These are phyloP conservation scores for Fusarium hainanense DNA, from an alignment of 2,329 filamentous ascomycete species.

Conservation along the genomic window DNA sequence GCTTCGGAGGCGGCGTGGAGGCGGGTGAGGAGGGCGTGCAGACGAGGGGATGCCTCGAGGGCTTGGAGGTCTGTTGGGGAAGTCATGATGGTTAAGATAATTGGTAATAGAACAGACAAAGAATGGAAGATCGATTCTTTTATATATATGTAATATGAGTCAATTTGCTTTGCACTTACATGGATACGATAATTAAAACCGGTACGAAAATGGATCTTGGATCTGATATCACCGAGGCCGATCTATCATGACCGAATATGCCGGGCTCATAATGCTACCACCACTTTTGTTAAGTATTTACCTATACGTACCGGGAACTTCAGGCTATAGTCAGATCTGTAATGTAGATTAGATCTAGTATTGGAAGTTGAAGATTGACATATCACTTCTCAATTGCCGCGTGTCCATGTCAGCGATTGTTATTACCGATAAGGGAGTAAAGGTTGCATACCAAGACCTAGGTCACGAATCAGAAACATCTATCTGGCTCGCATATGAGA, in stretches of 20 bases:
- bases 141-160: constrained; percentile 12
- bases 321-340: neutral
- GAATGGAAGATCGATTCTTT: neutral
- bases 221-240: constrained; percentile 33
- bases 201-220: neutral
- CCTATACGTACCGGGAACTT: neutral
- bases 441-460: neutral
- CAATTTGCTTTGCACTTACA: neutral
- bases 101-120: neutral
- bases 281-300: neutral
- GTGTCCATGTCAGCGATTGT: neutral
- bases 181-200: neutral
- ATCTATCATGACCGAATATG: constrained; percentile 14
- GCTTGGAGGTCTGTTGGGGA: constrained; percentile 38
- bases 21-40: constrained; percentile 43
- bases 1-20: constrained; percentile 45
- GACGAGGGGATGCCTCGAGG: constrained; percentile 41
- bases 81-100: constrained; percentile 18
- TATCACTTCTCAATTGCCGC: constrained; percentile 1
- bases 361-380: neutral
- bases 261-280: neutral
- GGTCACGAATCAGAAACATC: neutral
- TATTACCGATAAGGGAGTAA: neutral
- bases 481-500: fast-evolving
- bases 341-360: neutral